Base-by-base conservation (phyloP, 2,329 filamentous ascomycete species). In the Thermoascus crustaceus region DNA sequence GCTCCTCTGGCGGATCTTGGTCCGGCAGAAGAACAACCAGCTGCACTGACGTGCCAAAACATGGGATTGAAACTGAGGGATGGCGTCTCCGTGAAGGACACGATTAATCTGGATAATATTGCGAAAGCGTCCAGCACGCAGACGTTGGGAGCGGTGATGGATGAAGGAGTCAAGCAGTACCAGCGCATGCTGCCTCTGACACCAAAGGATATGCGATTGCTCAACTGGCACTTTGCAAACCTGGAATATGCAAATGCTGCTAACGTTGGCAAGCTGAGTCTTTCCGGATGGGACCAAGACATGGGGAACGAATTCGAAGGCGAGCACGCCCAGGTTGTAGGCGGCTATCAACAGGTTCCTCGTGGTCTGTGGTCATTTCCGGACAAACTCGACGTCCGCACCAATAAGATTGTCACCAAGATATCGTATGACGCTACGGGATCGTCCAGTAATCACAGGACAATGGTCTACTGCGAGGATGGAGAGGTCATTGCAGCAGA, bases 201-300 rank as follows among this genome's bases (percentile, higher is more conserved):
- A 9, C 76, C 88, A 1, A 84, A 86, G 54, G 91, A 98, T 52
- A 80, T 94, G 60, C 78, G 91, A 30, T 69, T 98, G 10, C 73
- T 96, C 52, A 98, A 95, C 54, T 98, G 91, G 91, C 93, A 98
- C 60, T 83, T 95, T 58, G 93, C 93, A 45, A 98, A 98, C 54
- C 72, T 98, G 9, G 91, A 98, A 60, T 98, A 98, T 55, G 93
- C 89, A 43, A 98, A 96, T 58, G 91, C 91, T 2, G 85, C 80
- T 2, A 93, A 87, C 46, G 78, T 94, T 36, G 80, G 83, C 45
- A 82, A 83, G 43, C 74, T 98, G 11, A 96, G 89, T 58, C 75
- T 98, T 9, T 78, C 81, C 5, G 81, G 88, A 0, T 96, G 93
- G 85, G 93, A 98, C 59, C 87, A 98, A 51, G 93, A 98, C 54